Evolutionary conservation across 2,329 filamentous ascomycete genomes (phyloP).

Genomic region (Apiospora arundinis): DNA sequence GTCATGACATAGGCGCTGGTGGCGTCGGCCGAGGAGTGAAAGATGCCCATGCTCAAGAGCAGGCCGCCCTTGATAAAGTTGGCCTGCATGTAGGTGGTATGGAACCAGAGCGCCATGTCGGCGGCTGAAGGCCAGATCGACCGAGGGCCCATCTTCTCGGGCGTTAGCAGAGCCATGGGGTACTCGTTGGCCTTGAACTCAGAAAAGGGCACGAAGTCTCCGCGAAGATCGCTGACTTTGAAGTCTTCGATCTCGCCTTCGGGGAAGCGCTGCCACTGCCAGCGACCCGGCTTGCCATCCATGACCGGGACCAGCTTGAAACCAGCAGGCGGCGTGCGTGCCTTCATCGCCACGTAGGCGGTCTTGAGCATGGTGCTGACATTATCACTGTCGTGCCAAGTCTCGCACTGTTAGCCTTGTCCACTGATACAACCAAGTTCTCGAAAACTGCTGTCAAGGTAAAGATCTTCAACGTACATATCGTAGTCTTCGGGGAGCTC

Average conservation of each 20-base stretch:
- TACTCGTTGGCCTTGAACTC: constrained; percentile 38
- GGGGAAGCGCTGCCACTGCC: constrained; percentile 12
- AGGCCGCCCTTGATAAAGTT: constrained; percentile 41
- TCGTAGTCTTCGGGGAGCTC: constrained; percentile 24
- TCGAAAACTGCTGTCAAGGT: not conserved
- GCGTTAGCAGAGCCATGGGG: constrained; percentile 33
- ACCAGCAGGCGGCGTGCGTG: constrained; percentile 22
- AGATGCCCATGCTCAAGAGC: constrained; percentile 35
- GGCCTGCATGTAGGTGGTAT: constrained; percentile 33
- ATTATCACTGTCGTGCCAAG: constrained; percentile 4
- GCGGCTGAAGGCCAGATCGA: constrained; percentile 35
- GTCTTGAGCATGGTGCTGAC: constrained; percentile 20
- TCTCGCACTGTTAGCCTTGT: not conserved
- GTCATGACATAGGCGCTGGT: constrained; percentile 41
- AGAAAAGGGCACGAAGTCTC: constrained; percentile 27
- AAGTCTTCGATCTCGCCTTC: constrained; percentile 24
- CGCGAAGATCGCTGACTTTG: constrained; percentile 19
- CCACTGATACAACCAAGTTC: not conserved
- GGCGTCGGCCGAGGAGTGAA: constrained; percentile 44
- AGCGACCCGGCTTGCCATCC: constrained; percentile 20
- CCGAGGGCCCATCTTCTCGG: constrained; percentile 34
- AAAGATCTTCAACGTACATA: not conserved
- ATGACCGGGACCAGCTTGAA: constrained; percentile 19
- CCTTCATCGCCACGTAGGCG: constrained; percentile 23
- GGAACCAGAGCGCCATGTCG: constrained; percentile 30